Percentiles rank a stretch among this genome's conserved stretches.
phyloP scores from a whole-genome alignment of 208 protist species.

The Trypanosoma lewisi region DNA sequence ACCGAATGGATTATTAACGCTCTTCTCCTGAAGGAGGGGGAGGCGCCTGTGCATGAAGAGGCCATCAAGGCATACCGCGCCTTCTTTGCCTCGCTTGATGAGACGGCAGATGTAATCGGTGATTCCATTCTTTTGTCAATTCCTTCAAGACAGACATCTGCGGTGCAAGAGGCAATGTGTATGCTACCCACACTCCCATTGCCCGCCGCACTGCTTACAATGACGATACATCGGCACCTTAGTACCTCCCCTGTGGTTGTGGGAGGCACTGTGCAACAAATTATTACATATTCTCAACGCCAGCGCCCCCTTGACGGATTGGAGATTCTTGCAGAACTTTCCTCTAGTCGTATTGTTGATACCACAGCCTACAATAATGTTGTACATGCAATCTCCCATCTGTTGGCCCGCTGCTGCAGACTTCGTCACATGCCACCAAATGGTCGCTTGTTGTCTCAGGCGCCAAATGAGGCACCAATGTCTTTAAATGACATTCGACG shows the following conservation, averaged over 20 bases:
- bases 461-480: conserved; percentile 23
- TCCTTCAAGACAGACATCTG: conserved; percentile 30
- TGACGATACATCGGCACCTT: conserved; percentile 80
- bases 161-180: conserved; percentile 57
- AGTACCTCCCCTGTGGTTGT: conserved; percentile 53
- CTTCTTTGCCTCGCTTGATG: conserved; percentile 71
- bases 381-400: conserved; percentile 52
- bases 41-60: conserved; percentile 30
- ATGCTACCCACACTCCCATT: conserved; percentile 57
- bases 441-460: conserved; percentile 51
- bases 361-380: conserved; percentile 66
- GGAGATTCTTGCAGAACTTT: conserved; percentile 73
- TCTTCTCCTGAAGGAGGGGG: conserved; percentile 40
- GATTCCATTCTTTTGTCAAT: conserved; percentile 66
- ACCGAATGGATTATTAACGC: conserved; percentile 38
- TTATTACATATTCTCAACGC: conserved; percentile 52
- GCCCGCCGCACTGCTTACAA: conserved; percentile 51
- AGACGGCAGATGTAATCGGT: conserved; percentile 58
- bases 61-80: conserved; percentile 43
- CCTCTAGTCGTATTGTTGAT: conserved; percentile 68
- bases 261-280: conserved; percentile 49
- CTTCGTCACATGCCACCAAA: conserved; percentile 84
- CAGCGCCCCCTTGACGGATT: conserved; percentile 61
- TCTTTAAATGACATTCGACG: conserved; percentile 42
- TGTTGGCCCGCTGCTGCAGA: conserved; percentile 62